These are phyloP conservation scores for Boechera retrofracta DNA, from an alignment of 345 rosid genomes.

Conservation along the genomic window DNA sequence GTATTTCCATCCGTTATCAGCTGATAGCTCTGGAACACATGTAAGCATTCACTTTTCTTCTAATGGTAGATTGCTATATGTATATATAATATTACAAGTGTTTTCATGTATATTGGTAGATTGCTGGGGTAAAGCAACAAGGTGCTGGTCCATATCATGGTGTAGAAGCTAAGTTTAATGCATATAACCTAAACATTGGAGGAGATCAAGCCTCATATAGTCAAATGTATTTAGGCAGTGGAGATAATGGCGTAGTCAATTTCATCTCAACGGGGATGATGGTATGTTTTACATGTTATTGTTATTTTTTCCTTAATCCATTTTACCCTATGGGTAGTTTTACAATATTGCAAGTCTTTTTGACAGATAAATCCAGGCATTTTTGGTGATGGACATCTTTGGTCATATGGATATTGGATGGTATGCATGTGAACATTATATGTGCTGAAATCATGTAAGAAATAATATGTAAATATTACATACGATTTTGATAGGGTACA, in stretches of 20 bases:
- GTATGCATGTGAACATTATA: not conserved
- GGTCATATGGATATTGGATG: constrained; percentile 15
- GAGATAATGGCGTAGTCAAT: not conserved
- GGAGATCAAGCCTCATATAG: constrained; percentile 25
- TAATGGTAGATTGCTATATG: not conserved
- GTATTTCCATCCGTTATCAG: not conserved
- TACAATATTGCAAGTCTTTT: not conserved
- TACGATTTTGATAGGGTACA: constrained; percentile 11
- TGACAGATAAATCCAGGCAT: constrained; percentile 5
- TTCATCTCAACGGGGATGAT: not conserved
- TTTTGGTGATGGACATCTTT: not conserved
- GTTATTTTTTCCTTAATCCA: not conserved
- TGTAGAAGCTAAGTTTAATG: not conserved
- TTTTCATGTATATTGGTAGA: not conserved
- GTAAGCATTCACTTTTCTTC: not conserved
- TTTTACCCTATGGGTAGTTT: not conserved
- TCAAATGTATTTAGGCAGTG: constrained; percentile 25
- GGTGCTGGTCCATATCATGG: constrained; percentile 14
- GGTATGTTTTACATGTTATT: constrained; percentile 9
- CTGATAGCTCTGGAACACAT: constrained; percentile 22
- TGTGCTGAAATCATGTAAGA: not conserved
- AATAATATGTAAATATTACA: not conserved
- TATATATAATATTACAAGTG: not conserved
- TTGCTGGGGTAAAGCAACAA: not conserved
- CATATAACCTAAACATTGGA: not conserved